Conservation (phyloP, 805 yeast species). For the Candida stauntonica region DNA sequence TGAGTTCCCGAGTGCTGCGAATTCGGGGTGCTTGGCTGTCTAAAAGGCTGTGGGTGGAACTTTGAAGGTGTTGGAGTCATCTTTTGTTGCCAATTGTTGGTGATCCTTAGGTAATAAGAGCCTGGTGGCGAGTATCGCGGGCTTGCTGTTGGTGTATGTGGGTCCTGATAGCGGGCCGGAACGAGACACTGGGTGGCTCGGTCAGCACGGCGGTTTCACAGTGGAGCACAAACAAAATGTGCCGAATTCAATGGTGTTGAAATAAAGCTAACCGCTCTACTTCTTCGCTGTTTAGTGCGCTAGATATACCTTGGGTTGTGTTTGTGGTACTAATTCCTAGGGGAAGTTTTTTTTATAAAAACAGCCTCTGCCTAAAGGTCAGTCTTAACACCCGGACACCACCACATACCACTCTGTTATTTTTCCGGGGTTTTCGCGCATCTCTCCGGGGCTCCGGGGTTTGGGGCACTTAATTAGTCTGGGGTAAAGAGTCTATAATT, state of each 20-base stretch:
- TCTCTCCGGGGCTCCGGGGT: no score
- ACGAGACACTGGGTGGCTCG: background rate
- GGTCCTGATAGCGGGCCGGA: no score
- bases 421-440: no score
- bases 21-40: constrained; percentile 27
- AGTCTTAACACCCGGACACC: no score
- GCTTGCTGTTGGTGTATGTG: no score
- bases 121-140: no score
- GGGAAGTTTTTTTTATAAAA: background rate
- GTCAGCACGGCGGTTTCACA: background rate
- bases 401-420: no score
- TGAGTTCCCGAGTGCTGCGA: constrained; percentile 6
- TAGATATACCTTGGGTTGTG: background rate
- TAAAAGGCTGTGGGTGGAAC: constrained; percentile 32
- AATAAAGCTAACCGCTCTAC: background rate
- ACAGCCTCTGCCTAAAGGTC: no score
- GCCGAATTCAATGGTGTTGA: background rate
- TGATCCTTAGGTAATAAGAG: no score
- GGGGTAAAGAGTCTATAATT: no score
- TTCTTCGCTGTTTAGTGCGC: background rate
- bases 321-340: background rate
- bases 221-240: background rate
- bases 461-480: no score
- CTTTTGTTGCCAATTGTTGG: constrained; percentile 5
- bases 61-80: constrained; percentile 28